A percentile compares a stretch with the other conserved stretches of the same genome.
phyloP scores from a whole-genome alignment of 2,329 filamentous ascomycete genomes.

The Xylaria digitata region DNA sequence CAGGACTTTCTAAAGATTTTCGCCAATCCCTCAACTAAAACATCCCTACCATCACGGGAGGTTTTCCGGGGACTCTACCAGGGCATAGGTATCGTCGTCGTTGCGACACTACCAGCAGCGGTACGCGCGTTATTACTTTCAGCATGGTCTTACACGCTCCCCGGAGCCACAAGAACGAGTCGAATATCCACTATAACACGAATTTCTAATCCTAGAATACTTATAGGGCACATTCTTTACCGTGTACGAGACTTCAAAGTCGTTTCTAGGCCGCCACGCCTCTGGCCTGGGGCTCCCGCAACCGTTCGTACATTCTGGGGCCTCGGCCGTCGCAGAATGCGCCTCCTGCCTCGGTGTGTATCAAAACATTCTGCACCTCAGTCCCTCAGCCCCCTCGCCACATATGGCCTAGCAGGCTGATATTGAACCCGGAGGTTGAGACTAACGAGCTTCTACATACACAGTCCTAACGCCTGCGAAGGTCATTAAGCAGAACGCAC shows the following conservation, averaged over 20 bases:
- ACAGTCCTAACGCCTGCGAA: constrained; percentile 85
- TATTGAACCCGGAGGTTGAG: too few species aligned
- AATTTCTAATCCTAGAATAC: background rate
- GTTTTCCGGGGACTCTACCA: constrained; percentile 82
- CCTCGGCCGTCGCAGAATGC: constrained; percentile 82
- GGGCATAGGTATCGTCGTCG: constrained; percentile 83
- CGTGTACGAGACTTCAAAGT: constrained; percentile 84
- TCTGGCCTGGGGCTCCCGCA: constrained; percentile 66
- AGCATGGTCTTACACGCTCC: background rate
- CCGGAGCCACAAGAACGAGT: background rate
- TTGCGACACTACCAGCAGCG: constrained; percentile 85
- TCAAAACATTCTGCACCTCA: too few species aligned
- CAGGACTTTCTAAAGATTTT: constrained; percentile 78
- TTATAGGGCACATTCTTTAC: constrained; percentile 81
- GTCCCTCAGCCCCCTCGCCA: too few species aligned
- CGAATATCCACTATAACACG: background rate
- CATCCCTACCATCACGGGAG: constrained; percentile 58
- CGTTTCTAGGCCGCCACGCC: constrained; percentile 64
- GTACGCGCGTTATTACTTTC: constrained; percentile 12
- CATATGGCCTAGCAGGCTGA: too few species aligned
- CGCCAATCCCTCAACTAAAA: constrained; percentile 65
- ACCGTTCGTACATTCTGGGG: constrained; percentile 76
- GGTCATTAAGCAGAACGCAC: constrained; percentile 93
- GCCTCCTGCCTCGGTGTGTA: constrained; percentile 73
- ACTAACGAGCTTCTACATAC: too few species aligned